A percentile compares a stretch with the other conserved stretches of the same genome.
phyloP scores from a whole-genome alignment of 2,329 filamentous ascomycete species.

The Rhynchosporium graminicola region DNA sequence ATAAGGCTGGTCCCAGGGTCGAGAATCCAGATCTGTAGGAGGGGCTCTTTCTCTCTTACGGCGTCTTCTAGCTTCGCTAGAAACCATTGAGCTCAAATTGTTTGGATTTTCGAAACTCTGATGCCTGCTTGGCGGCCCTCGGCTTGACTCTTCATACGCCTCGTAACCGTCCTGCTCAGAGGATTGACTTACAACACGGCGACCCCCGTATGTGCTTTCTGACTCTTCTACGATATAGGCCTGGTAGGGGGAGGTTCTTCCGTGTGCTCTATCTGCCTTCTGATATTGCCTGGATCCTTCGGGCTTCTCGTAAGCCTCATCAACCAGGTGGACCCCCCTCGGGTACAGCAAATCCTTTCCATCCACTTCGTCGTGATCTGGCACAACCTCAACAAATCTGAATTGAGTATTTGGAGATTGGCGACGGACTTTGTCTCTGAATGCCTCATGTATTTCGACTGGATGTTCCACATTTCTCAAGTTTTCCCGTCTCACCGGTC shows the following conservation, averaged over 20 bases:
- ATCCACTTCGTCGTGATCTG: background rate
- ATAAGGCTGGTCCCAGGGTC: constrained; percentile 19
- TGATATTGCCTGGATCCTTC: background rate
- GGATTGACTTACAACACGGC: background rate
- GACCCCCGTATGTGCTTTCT: background rate
- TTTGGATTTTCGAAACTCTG: constrained; percentile 20
- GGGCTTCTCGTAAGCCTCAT: constrained; percentile 5
- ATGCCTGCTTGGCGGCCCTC: constrained; percentile 6
- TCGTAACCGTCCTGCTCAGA: constrained; percentile 5
- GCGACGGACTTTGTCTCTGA: constrained; percentile 11
- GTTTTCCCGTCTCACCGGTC: background rate
- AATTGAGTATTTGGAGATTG: constrained; percentile 20
- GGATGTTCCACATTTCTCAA: constrained; percentile 2
- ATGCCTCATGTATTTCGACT: constrained; percentile 2
- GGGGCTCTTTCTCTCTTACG: constrained; percentile 25
- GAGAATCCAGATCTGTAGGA: background rate
- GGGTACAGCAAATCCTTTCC: constrained; percentile 8
- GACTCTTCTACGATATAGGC: constrained; percentile 11
- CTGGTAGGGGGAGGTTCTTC: constrained; percentile 7
- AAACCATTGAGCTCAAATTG: constrained; percentile 15
- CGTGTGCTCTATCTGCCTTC: background rate
- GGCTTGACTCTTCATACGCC: background rate
- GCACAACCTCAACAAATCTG: constrained; percentile 17
- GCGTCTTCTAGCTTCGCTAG: constrained; percentile 20
- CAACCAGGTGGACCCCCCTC: constrained; percentile 3